phyloP scores from a whole-genome alignment of 352 stramenopile genomes.

The Phytopythium sindhum region DNA sequence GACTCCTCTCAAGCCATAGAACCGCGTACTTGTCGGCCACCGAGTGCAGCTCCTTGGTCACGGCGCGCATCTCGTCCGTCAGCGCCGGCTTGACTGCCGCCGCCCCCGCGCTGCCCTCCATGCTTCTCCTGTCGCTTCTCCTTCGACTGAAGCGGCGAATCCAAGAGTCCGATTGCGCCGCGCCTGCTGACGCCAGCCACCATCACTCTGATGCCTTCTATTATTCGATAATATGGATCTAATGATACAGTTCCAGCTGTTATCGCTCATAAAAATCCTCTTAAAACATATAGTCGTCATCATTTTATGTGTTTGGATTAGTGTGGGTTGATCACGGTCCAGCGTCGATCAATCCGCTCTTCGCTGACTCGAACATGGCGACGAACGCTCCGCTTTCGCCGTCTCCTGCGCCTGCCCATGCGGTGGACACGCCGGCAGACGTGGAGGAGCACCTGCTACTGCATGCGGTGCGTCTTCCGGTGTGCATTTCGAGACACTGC shows the following conservation, averaged over 20 bases:
- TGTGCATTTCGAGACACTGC: neutral
- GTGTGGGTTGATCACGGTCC: neutral
- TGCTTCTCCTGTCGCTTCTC: neutral
- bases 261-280: too few species aligned
- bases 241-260: too few species aligned
- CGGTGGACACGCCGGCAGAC: slow-evolving; percentile 4
- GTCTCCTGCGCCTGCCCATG: neutral
- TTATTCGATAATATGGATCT: too few species aligned
- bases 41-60: slow-evolving; percentile 45
- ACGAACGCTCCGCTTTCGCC: neutral
- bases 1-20: too few species aligned
- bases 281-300: too few species aligned
- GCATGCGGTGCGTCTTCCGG: slow-evolving; percentile 19
- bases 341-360: neutral
- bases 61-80: slow-evolving; percentile 48
- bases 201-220: neutral
- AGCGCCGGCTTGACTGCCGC: slow-evolving; percentile 2
- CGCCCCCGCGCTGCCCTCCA: too few species aligned
- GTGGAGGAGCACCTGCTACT: slow-evolving; percentile 31
- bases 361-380: neutral
- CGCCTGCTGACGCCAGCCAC: neutral
- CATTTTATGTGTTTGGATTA: neutral
- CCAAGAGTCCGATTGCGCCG: neutral
- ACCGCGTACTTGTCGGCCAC: slow-evolving; percentile 50
- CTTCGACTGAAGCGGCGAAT: neutral